Conservation (phyloP, 2,329 filamentous ascomycete species). For the Fusarium sp. region DNA sequence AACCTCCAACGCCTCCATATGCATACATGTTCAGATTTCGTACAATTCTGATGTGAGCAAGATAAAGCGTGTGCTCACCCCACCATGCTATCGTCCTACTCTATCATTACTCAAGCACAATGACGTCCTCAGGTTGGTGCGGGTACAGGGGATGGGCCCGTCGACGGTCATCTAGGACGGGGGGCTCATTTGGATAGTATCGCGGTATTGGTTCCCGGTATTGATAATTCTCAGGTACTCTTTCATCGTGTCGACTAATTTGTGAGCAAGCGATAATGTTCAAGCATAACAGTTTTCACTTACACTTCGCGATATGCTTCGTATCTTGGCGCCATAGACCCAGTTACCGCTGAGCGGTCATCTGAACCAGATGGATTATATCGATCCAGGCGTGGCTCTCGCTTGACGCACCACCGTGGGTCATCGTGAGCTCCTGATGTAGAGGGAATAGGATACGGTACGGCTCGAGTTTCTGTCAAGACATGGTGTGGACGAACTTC, state of each 20-base stretch:
- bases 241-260: constrained; percentile 28
- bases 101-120: constrained; percentile 46
- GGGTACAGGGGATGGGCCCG: constrained; percentile 34
- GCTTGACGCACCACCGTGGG: constrained; percentile 10
- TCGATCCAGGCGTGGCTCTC: constrained; percentile 16
- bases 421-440: constrained; percentile 9
- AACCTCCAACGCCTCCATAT: constrained; percentile 26
- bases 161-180: constrained; percentile 18
- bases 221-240: constrained; percentile 6
- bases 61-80: neutral
- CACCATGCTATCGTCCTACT: neutral
- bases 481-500: constrained; percentile 16
- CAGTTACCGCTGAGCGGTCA: constrained; percentile 23
- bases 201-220: constrained; percentile 29
- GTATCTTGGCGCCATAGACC: constrained; percentile 16
- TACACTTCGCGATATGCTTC: constrained; percentile 42
- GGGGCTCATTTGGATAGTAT: constrained; percentile 28
- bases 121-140: constrained; percentile 43
- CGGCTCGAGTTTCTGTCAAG: constrained; percentile 19
- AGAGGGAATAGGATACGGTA: constrained; percentile 6
- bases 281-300: constrained; percentile 11
- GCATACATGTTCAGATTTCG: constrained; percentile 1
- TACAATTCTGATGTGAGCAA: constrained; percentile 2
- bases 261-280: constrained; percentile 23
- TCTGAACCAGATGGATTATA: constrained; percentile 17